These are phyloP conservation scores for Sphagnum tenellum DNA, from an alignment of 225 moss, liverwort and hornwort species.

Conservation along the genomic window DNA sequence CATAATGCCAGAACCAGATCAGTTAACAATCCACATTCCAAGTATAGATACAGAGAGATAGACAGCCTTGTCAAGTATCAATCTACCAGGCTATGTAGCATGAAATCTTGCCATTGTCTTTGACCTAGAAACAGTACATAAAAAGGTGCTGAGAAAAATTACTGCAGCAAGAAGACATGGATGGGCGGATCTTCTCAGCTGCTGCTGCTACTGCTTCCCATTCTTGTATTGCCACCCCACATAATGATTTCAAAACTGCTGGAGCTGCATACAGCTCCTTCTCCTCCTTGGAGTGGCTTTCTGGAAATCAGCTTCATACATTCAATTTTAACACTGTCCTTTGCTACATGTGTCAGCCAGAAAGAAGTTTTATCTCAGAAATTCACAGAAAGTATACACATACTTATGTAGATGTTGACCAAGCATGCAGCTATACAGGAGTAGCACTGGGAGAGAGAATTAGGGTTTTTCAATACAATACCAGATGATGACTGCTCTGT, in stretches of 20 bases:
- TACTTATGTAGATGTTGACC: constrained; percentile 11
- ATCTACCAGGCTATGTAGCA: neutral
- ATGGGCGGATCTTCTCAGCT: neutral
- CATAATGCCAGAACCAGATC: neutral
- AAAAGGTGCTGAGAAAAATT: constrained; percentile 1
- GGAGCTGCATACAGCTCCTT: neutral
- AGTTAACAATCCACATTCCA: neutral
- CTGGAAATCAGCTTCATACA: constrained; percentile 42
- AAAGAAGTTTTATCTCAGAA: constrained; percentile 7
- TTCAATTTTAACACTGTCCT: constrained; percentile 1
- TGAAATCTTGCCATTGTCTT: neutral
- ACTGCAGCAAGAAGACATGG: constrained; percentile 11
- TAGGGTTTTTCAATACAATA: neutral
- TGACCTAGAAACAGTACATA: no score
- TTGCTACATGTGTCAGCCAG: no score
- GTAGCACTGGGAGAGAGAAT: neutral
- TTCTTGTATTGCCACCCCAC: constrained; percentile 5
- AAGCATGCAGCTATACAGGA: neutral
- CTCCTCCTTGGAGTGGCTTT: constrained; percentile 17
- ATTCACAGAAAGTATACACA: constrained; percentile 21
- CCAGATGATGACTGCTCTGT: constrained; percentile 35
- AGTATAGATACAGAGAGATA: neutral
- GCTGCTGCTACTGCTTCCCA: constrained; percentile 9
- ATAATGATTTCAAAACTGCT: constrained; percentile 7
- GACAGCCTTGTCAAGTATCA: no score